Conservation (phyloP, 371 early-diverging fungal genomes). For the Syncephalastrum contaminatum region DNA sequence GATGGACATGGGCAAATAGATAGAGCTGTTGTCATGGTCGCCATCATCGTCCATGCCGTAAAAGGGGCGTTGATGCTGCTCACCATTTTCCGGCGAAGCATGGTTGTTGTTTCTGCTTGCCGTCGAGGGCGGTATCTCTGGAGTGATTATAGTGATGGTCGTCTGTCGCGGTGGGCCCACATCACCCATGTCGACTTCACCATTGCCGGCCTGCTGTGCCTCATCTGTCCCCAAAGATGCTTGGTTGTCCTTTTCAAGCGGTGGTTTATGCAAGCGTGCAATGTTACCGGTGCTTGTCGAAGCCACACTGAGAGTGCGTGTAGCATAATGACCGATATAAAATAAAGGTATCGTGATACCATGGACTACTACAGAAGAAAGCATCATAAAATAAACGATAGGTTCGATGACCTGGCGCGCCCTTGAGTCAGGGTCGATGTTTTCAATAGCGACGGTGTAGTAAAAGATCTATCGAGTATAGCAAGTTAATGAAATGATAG, state of each 20-base stretch:
- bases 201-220: background rate
- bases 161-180: constrained; percentile 15
- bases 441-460: constrained; percentile 53
- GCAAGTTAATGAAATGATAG: too few species aligned
- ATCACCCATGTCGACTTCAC: background rate
- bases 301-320: constrained; percentile 27
- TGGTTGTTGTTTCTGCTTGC: too few species aligned
- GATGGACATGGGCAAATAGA: too few species aligned
- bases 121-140: background rate
- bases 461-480: constrained; percentile 57
- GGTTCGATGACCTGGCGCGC: constrained; percentile 50
- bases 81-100: too few species aligned
- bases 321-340: constrained; percentile 39
- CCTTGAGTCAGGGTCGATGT: constrained; percentile 19
- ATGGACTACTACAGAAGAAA: constrained; percentile 77
- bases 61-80: too few species aligned
- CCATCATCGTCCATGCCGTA: too few species aligned
- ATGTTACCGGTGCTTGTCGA: background rate
- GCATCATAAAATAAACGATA: constrained; percentile 69
- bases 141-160: constrained; percentile 31
- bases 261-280: constrained; percentile 16
- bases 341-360: constrained; percentile 77
- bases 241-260: constrained; percentile 4
- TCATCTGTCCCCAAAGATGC: background rate
- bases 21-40: too few species aligned